Conservation (phyloP, 352 stramenopile species). For the Peronosclerospora sorghi region DNA sequence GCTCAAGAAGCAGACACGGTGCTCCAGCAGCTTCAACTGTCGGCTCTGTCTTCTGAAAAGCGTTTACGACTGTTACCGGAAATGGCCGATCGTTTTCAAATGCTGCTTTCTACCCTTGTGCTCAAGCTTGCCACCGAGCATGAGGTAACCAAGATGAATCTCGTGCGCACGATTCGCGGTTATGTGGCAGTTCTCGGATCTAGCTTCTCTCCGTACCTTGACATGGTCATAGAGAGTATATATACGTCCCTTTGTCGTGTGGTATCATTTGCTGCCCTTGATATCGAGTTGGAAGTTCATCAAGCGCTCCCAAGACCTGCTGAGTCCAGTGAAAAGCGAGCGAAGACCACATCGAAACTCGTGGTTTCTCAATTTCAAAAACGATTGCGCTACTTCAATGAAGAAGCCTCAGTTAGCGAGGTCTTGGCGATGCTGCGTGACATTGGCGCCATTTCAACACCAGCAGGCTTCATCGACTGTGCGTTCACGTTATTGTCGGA, state of each 20-base stretch:
- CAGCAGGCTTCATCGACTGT: conserved; percentile 57
- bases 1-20: conserved; percentile 14
- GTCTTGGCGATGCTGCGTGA: conserved; percentile 35
- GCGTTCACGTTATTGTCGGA: conserved; percentile 36
- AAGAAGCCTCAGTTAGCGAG: conserved; percentile 44
- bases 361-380: conserved; percentile 73
- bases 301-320: conserved; percentile 17
- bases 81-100: conserved; percentile 55
- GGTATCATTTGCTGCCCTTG: conserved; percentile 49
- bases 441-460: conserved; percentile 34
- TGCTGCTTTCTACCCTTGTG: conserved; percentile 56
- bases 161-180: conserved; percentile 56
- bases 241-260: conserved; percentile 38
- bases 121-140: conserved; percentile 51
- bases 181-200: conserved; percentile 47
- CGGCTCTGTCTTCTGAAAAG: conserved; percentile 27
- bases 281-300: conserved; percentile 65
- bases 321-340: conserved; percentile 1
- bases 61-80: conserved; percentile 47
- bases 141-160: conserved; percentile 40
- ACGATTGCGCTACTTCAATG: conserved; percentile 57
- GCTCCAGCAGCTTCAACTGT: conserved; percentile 23
- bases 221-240: conserved; percentile 37
- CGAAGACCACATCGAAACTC: conserved; percentile 4
- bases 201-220: conserved; percentile 31